Evolutionary conservation across 768 basidiomycete genomes (phyloP).

Genomic region (Boletus fagicola): DNA sequence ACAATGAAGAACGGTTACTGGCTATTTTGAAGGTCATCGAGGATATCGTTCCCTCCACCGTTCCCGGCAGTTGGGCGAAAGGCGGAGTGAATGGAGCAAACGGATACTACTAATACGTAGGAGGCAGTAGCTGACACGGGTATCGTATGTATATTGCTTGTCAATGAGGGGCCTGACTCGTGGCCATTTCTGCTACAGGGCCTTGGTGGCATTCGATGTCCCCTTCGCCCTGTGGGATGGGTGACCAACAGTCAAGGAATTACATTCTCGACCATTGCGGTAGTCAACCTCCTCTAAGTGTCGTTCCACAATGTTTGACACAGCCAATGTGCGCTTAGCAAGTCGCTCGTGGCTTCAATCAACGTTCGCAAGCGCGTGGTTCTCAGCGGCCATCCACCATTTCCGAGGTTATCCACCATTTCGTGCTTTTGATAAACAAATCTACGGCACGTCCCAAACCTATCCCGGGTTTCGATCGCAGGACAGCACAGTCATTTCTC

Average conservation of each 20-base stretch:
- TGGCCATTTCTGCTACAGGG: slow-evolving; percentile 13
- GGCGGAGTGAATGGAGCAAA: slow-evolving; percentile 10
- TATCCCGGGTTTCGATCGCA: not conserved
- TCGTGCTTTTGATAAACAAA: not conserved
- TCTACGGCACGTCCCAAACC: not conserved
- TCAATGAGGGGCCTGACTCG: slow-evolving; percentile 9
- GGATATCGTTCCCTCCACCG: slow-evolving; percentile 14
- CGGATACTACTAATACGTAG: slow-evolving; percentile 5
- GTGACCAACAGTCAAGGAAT: slow-evolving; percentile 7
- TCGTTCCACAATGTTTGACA: not conserved
- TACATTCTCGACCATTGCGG: not conserved
- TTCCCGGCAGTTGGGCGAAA: slow-evolving; percentile 11
- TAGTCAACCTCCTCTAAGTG: not conserved
- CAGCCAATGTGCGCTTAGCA: not conserved
- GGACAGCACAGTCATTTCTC: not conserved
- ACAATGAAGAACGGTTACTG: slow-evolving; percentile 49
- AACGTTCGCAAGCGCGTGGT: not conserved
- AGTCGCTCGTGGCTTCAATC: not conserved
- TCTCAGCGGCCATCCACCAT: not conserved
- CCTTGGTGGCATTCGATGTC: not conserved
- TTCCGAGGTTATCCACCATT: not conserved
- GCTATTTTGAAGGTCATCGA: slow-evolving; percentile 45
- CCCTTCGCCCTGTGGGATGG: slow-evolving; percentile 8
- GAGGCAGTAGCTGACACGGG: not conserved
- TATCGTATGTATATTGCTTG: slow-evolving; percentile 4